A percentile compares a stretch with the other conserved stretches of the same genome.
Evolutionary conservation across 2,329 filamentous ascomycete species (phyloP).

Genomic region (Venturiaceae sp.): DNA sequence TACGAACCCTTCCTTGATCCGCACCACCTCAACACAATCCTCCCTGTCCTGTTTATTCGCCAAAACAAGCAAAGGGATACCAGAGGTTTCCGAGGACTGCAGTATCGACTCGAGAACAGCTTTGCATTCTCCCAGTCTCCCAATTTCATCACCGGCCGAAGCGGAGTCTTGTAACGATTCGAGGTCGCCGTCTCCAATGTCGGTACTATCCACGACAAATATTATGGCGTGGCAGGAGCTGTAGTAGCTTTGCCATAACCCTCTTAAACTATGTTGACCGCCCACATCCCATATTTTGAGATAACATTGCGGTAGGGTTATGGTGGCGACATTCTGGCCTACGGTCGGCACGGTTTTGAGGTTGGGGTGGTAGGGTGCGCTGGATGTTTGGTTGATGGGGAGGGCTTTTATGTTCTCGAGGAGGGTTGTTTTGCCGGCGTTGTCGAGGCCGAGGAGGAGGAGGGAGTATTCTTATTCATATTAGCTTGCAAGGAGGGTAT

Average conservation of each 20-base stretch:
- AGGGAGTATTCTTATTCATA: constrained; percentile 74
- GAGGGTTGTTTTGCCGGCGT: constrained; percentile 96
- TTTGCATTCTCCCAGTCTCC: constrained; percentile 77
- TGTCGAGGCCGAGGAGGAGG: constrained; percentile 92
- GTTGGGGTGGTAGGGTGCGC: constrained; percentile 52
- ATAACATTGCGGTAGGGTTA: constrained; percentile 88
- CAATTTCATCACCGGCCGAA: constrained; percentile 17
- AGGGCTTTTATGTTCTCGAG: constrained; percentile 92
- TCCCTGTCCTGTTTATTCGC: constrained; percentile 98
- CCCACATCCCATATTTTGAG: constrained; percentile 98
- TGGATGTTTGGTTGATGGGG: constrained; percentile 52
- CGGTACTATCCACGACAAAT: constrained; percentile 92
- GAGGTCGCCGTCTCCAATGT: constrained; percentile 79
- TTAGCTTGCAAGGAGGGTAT: neutral
- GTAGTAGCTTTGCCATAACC: constrained; percentile 96
- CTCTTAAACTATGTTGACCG: constrained; percentile 79
- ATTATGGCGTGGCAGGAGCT: constrained; percentile 89
- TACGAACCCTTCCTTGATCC: constrained; percentile 94
- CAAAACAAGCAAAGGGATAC: constrained; percentile 82
- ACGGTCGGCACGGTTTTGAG: constrained; percentile 90
- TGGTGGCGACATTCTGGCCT: constrained; percentile 90
- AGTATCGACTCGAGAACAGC: constrained; percentile 85
- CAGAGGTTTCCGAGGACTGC: constrained; percentile 76
- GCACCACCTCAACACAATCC: constrained; percentile 93
- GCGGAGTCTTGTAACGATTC: constrained; percentile 27